Conservation (phyloP, 768 basidiomycete species). For the Auriscalpium microsporum region DNA sequence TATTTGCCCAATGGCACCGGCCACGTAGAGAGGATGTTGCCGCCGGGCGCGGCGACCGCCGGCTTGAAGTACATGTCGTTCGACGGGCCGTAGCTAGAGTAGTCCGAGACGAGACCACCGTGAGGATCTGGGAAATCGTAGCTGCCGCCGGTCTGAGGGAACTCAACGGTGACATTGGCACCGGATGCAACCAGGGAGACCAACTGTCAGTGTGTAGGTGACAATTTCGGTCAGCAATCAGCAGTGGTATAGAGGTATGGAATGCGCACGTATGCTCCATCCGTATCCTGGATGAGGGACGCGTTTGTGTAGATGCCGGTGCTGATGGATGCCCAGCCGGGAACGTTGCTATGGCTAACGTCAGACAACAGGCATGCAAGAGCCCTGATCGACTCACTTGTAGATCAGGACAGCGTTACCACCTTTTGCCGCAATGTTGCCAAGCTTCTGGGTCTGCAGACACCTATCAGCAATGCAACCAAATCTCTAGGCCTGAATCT, state of each 20-base stretch:
- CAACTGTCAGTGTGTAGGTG: slow-evolving; percentile 24
- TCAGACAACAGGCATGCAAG: neutral
- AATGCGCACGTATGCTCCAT: slow-evolving; percentile 40
- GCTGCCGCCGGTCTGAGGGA: slow-evolving; percentile 37
- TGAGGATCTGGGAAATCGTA: slow-evolving; percentile 38
- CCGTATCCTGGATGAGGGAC: slow-evolving; percentile 43
- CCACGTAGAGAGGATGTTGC: slow-evolving; percentile 40
- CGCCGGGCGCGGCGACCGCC: slow-evolving; percentile 44
- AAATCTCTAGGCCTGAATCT: neutral
- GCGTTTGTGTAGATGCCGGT: slow-evolving; percentile 38
- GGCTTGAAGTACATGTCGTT: slow-evolving; percentile 55
- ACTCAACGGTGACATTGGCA: slow-evolving; percentile 32
- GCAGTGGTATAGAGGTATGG: neutral
- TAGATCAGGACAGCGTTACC: slow-evolving; percentile 43
- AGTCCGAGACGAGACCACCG: slow-evolving; percentile 51
- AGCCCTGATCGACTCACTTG: slow-evolving; percentile 32
- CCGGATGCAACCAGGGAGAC: slow-evolving; percentile 42
- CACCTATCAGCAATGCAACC: neutral
- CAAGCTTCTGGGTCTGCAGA: slow-evolving; percentile 38
- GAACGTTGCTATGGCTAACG: slow-evolving; percentile 34
- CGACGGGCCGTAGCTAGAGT: slow-evolving; percentile 51
- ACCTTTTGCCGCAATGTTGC: slow-evolving; percentile 46
- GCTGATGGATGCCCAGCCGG: slow-evolving; percentile 33
- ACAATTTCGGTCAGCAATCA: no score
- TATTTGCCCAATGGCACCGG: slow-evolving; percentile 34